A percentile compares a stretch with the other conserved stretches of the same genome.
phyloP scores from a whole-genome alignment of 179 eudicot genomes.

The Beta macrorhiza region DNA sequence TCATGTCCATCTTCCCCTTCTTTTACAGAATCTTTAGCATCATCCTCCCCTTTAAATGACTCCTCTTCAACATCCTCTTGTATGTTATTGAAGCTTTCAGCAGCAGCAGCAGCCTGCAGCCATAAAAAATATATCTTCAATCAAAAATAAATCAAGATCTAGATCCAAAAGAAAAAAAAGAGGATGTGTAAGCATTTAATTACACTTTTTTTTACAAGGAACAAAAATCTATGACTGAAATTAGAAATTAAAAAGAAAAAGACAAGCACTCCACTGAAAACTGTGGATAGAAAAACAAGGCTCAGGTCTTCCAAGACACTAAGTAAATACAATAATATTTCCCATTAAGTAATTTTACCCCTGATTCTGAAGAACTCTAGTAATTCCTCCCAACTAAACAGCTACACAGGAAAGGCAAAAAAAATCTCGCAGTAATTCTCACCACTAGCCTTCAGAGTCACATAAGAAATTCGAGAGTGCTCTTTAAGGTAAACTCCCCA shows the following conservation, averaged over 20 bases:
- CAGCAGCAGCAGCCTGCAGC: conserved; percentile 82
- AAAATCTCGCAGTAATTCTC: not conserved
- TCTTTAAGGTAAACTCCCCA: not conserved
- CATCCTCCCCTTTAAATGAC: conserved; percentile 48
- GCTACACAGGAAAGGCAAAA: not conserved
- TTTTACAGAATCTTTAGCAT: conserved; percentile 32
- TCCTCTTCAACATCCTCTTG: conserved; percentile 54
- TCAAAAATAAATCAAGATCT: not conserved
- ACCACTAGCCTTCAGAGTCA: not conserved
- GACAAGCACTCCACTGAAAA: not conserved
- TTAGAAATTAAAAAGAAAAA: not conserved
- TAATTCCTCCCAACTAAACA: not conserved
- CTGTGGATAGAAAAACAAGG: not conserved
- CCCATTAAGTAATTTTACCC: not conserved
- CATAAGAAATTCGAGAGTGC: not conserved
- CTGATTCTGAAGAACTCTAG: not conserved
- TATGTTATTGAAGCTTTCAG: conserved; percentile 62
- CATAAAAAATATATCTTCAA: not conserved
- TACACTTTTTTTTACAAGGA: not conserved
- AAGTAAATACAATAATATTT: not conserved
- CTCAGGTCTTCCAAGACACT: not conserved
- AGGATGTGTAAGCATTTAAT: not conserved
- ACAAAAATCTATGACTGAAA: not conserved
- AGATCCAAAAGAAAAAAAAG: not conserved
- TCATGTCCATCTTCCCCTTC: conserved; percentile 59